Evolutionary conservation across 495 filamentous ascomycete genomes (phyloP), one percentile per base, ranked within the genome.

Genomic region (Aspergillus diversus): DNA sequence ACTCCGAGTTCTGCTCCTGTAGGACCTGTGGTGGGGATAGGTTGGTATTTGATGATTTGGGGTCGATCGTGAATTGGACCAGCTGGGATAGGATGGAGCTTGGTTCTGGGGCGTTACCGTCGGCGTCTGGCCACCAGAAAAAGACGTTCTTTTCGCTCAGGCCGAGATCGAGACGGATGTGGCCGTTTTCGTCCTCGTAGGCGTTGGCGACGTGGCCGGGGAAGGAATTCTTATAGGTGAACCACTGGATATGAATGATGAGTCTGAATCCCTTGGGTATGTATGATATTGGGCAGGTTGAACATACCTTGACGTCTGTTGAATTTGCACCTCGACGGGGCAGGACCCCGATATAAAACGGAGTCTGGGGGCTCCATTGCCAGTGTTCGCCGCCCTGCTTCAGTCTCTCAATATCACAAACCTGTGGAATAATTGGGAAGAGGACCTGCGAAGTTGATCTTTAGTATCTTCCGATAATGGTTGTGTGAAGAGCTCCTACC

Each of bases 111-210:
- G 69, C n/a, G 63, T 71, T 48, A 32, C 66, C 37, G 48, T 71
- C 63, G 16, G 78, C 75, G 8, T 81, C 81, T 3, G 83, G 83
- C 68, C 82, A 86, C 71, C 76, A 86, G 72, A 80, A 85, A 70
- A 86, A 86, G 15, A 84, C 81, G 64, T 86, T 84, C 16, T 80
- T 79, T 55, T 83, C 78, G 3, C 81, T 81, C 0, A 87, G 75
- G n/a, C 81, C 83, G 5, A 87, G 72, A 66, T 87, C 83, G 63
- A 82, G 74, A 9, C 81, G 69, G 6, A 87, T 72, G 11, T 82
- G 65, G 5, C 84, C 83, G 5, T 77, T 63, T 4, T 73, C 73
- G 33, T 81, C 71, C 67, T 84, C 82, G 65, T 80, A 85, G 58
- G 79, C 81, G 37, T 81, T 81, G 0, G 77, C 80, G 0, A 80